Evolutionary conservation across 306 rosid genomes (phyloP), one percentile per base, ranked within the genome.

Genomic region (Corylus avellana): DNA sequence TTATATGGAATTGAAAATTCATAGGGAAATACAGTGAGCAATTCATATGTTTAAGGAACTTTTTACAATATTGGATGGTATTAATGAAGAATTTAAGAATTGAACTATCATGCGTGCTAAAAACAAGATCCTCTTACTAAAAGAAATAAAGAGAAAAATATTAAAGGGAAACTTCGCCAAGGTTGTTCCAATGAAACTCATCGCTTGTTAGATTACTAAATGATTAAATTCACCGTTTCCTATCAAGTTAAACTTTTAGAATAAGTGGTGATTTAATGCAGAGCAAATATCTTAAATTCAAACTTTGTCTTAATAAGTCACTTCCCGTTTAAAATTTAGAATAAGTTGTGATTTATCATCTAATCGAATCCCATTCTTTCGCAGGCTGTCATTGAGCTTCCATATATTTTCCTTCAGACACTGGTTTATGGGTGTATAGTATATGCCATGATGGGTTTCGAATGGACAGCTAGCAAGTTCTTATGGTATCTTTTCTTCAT

Each of bases 381-480:
- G 86, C 94, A 94, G 96, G 89, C 88, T 77, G 86, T 88, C 16
- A 82, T 94, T 68, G 97, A 94, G 88, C 76, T 92, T 37, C 98
- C 97, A 32, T 87, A 92, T 84, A 76, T 87, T 83, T 76, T 92
- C 78, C 70, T 88, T 69, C 97, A 92, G 77, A 83, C 93, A 13
- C 3, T 90, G 1, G 42, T 92, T 3, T 94, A 92, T 75, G 96
- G 98, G 12, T 48, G 87, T 47, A 86, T 94, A 83, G 97, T 91
- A 76, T 88, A 88, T 1, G 27, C 81, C 39, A 88, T 88, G 91
- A 88, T 88, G 75, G 89, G 86, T 14, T 88, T 94, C 79, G 92
- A 94, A 3, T 85, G 90, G 97, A 87, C 89, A 0, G 70, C 74
- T 1, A 5, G 46, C 83, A 94, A 94, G 87, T 90, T 94, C 92